Evolutionary conservation across 352 stramenopile species (phyloP).

Genomic region (Phytophthora nicotianae): DNA sequence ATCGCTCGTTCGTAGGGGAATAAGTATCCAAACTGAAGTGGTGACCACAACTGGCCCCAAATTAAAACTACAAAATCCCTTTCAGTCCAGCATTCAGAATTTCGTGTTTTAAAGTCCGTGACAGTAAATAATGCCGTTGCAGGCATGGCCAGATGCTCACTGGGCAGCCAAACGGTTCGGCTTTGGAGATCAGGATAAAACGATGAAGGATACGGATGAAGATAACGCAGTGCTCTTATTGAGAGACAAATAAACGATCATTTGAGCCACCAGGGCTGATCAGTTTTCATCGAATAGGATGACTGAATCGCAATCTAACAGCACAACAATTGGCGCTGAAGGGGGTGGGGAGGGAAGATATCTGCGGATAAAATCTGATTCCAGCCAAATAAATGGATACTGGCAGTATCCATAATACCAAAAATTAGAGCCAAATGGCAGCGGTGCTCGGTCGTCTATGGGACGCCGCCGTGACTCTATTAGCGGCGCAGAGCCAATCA

Average conservation of each 20-base stretch:
- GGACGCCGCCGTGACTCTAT: constrained; percentile 37
- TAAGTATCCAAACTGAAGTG: constrained; percentile 26
- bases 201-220: no score
- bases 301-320: no score
- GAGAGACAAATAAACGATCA: no score
- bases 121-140: no score
- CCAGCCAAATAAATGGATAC: background rate
- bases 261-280: background rate
- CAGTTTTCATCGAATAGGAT: no score
- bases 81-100: constrained; percentile 14
- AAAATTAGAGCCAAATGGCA: constrained; percentile 9
- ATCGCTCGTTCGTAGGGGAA: background rate
- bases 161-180: no score
- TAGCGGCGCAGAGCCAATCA: constrained; percentile 42
- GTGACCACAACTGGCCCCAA: constrained; percentile 6
- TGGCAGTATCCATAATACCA: background rate
- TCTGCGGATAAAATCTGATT: constrained; percentile 20
- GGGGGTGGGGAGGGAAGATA: no score
- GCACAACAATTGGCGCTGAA: no score
- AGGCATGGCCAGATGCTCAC: no score
- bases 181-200: no score
- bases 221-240: no score
- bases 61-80: constrained; percentile 28
- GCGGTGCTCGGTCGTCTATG: constrained; percentile 19
- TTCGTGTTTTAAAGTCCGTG: no score